Conservation (phyloP, 108 stramenopile genomes). For the Skeletonema grethae region DNA sequence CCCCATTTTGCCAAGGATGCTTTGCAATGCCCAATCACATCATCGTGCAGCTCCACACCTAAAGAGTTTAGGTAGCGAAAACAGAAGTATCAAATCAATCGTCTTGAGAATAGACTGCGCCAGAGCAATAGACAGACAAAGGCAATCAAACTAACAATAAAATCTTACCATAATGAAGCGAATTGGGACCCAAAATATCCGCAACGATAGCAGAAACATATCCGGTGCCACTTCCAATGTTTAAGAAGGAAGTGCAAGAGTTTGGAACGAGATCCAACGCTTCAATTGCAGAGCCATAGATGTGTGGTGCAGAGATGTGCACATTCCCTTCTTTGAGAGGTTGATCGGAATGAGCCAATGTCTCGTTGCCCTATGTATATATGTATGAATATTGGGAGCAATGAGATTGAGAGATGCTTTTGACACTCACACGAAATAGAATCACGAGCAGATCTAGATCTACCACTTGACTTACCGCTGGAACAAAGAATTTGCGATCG, state of each 20-base stretch:
- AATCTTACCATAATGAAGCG: conserved; percentile 59
- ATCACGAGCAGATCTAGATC: background rate
- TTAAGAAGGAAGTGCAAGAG: conserved; percentile 68
- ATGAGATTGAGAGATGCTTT: background rate
- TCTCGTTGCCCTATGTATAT: conserved; percentile 37
- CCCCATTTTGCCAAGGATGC: conserved; percentile 69
- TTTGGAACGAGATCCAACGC: conserved; percentile 78
- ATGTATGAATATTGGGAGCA: background rate
- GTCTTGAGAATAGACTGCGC: background rate
- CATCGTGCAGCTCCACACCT: conserved; percentile 78
- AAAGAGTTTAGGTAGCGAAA: background rate
- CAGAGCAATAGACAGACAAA: background rate
- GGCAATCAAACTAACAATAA: background rate
- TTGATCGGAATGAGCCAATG: conserved; percentile 75
- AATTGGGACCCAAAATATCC: conserved; percentile 72
- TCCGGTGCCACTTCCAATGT: conserved; percentile 88
- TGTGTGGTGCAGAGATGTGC: conserved; percentile 93
- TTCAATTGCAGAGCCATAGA: conserved; percentile 85
- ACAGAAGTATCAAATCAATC: background rate
- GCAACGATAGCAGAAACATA: conserved; percentile 86
- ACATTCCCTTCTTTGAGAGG: conserved; percentile 81
- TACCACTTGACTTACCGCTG: conserved; percentile 53
- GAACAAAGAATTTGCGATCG: conserved; percentile 86
- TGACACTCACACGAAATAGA: background rate
- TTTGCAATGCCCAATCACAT: conserved; percentile 77